Percentiles rank a stretch among this genome's conserved stretches.
Evolutionary conservation across 805 yeast genomes (phyloP).

Genomic region (Schizosaccharomyces cryophilus): DNA sequence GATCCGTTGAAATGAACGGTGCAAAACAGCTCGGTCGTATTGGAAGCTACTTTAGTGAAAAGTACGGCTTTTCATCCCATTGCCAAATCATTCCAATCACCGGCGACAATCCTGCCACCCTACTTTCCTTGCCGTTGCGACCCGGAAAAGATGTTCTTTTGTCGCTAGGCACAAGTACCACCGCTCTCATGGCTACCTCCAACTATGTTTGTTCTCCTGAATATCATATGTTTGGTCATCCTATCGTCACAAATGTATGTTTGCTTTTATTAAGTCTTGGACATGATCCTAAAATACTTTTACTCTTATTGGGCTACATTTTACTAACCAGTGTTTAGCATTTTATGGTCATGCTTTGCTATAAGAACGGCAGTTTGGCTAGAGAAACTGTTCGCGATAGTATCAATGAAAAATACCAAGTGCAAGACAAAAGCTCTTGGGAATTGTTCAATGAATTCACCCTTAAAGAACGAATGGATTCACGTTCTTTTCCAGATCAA

Average conservation of each 20-base stretch:
- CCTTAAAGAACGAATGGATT: conserved; percentile 14
- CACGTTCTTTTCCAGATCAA: background rate
- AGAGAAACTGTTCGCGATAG: conserved; percentile 50
- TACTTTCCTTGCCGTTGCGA: conserved; percentile 52
- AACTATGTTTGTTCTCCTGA: conserved; percentile 53
- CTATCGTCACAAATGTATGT: conserved; percentile 31
- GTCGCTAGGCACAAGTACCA: conserved; percentile 80
- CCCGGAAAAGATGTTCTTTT: conserved; percentile 47
- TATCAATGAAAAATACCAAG: conserved; percentile 18
- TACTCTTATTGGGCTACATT: no score
- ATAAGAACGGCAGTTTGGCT: conserved; percentile 75
- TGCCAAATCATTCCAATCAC: conserved; percentile 55
- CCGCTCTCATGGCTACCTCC: conserved; percentile 59
- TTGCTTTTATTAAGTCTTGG: background rate
- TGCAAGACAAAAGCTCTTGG: background rate
- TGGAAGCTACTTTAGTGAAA: conserved; percentile 33
- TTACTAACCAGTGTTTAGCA: conserved; percentile 12
- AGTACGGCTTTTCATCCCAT: conserved; percentile 31
- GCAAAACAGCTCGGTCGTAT: conserved; percentile 27
- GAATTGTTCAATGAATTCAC: background rate
- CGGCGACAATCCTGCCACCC: conserved; percentile 79
- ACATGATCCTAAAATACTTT: no score
- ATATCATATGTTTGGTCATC: conserved; percentile 70
- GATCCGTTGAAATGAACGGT: conserved; percentile 19
- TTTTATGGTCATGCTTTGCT: conserved; percentile 89